Evolutionary conservation across 2,329 filamentous ascomycete genomes (phyloP).

Genomic region (Botrytis cinerea): DNA sequence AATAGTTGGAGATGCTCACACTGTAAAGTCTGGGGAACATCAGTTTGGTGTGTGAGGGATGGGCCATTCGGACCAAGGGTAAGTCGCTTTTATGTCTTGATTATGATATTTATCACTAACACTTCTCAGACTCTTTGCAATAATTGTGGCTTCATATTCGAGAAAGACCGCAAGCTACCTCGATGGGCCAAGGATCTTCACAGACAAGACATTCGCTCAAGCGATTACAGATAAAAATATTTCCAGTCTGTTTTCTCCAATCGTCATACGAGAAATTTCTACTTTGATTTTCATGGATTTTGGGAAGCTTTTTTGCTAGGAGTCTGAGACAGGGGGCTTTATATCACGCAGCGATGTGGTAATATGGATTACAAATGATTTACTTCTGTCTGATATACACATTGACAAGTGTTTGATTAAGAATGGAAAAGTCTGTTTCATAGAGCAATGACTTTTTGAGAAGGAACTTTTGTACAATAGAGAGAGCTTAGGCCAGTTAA

Average conservation of each 20-base stretch:
- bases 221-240: slow-evolving; percentile 39
- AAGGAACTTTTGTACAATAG: slow-evolving; percentile 26
- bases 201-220: slow-evolving; percentile 38
- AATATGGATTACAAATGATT: slow-evolving; percentile 22
- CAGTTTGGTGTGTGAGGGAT: slow-evolving; percentile 93
- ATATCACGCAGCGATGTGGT: slow-evolving; percentile 28
- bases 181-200: slow-evolving; percentile 75
- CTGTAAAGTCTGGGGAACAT: slow-evolving; percentile 83
- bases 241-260: background rate
- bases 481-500: slow-evolving; percentile 20
- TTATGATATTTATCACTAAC: slow-evolving; percentile 32
- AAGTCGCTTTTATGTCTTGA: slow-evolving; percentile 45
- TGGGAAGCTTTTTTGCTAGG: slow-evolving; percentile 11
- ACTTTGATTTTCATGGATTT: slow-evolving; percentile 28
- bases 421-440: slow-evolving; percentile 19
- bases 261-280: slow-evolving; percentile 24
- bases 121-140: slow-evolving; percentile 71
- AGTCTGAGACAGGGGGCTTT: slow-evolving; percentile 22
- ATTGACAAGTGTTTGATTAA: slow-evolving; percentile 21
- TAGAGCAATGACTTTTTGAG: slow-evolving; percentile 8
- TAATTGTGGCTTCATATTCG: slow-evolving; percentile 88
- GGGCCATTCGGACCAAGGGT: slow-evolving; percentile 83
- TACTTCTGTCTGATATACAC: slow-evolving; percentile 6
- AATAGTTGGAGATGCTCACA: slow-evolving; percentile 84
- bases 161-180: slow-evolving; percentile 81